Evolutionary conservation across 2,329 filamentous ascomycete genomes (phyloP), one percentile per base, ranked within the genome.

Genomic region (Calonectria montana): DNA sequence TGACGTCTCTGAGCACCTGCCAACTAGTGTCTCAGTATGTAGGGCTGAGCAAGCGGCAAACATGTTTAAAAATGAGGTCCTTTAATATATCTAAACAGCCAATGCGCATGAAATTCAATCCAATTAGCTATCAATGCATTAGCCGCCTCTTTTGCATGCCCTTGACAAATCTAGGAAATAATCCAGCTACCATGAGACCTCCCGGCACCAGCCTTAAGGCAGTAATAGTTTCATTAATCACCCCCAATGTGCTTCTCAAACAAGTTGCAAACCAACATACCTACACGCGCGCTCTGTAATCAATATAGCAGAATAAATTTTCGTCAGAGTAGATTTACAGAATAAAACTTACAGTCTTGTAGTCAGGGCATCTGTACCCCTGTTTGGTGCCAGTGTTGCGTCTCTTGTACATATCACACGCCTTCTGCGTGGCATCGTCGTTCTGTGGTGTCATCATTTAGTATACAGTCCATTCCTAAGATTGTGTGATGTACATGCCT

Each of bases 351-450:
- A 70, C 63, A 6, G 61, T 61, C 9, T 7, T 67, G 27, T 55
- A 70, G n/a, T 70, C 63, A n/a, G 63, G 68, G 45, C 63, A 70
- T 16, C 31, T 61, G 15, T 70, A 53, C 63, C 68, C 66, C 23
- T 47, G 55, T 7, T 70, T 61, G 10, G 29, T 59, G 3, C 68
- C 62, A 27, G 70, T 69, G 43, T 72, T 65, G 39, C 70, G 70
- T 6, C 37, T 65, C 3, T 21, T 43, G 41, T 69, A 72, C 23
- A 27, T 39, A n/a, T 39, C 39, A 31, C 66, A 72, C 7, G 70
- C 70, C 10, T 50, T 65, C 3, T 23, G 16, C 1, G 70, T 72
- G 2, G 70, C 66, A 35, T 53, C 65, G 21, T 57, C 23, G n/a
- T 57, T 57, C 50, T 57, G 8, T n/a, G 37, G 23, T 3, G 5